Conservation (phyloP, 768 basidiomycete species). For the Mycena haematopus region DNA sequence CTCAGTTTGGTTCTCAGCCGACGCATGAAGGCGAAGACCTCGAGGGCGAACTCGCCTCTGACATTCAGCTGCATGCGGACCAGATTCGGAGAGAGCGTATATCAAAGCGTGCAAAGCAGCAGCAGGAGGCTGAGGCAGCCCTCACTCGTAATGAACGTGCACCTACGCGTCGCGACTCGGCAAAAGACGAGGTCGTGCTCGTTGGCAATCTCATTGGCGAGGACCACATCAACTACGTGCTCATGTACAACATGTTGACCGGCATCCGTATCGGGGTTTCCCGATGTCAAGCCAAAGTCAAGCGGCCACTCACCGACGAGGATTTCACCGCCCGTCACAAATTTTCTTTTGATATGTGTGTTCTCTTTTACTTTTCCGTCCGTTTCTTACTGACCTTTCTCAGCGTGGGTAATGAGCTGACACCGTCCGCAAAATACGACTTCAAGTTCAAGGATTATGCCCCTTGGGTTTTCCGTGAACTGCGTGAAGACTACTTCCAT, state of each 20-base stretch:
- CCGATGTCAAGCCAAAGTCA: slow-evolving; percentile 94
- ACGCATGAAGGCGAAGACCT: slow-evolving; percentile 47
- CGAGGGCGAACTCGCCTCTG: slow-evolving; percentile 68
- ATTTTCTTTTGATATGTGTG: slow-evolving; percentile 96
- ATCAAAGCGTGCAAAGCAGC: slow-evolving; percentile 73
- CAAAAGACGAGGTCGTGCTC: slow-evolving; percentile 27
- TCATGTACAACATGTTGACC: slow-evolving; percentile 99
- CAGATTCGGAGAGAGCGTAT: slow-evolving; percentile 81
- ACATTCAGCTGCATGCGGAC: slow-evolving; percentile 90
- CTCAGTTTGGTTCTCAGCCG: slow-evolving; percentile 41
- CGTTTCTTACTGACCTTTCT: slow-evolving; percentile 1
- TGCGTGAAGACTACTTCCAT: slow-evolving; percentile 93
- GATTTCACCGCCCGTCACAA: slow-evolving; percentile 93
- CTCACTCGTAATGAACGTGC: slow-evolving; percentile 45
- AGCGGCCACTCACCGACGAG: slow-evolving; percentile 80
- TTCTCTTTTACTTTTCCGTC: slow-evolving; percentile 22
- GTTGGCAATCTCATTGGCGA: slow-evolving; percentile 95
- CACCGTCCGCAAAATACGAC: slow-evolving; percentile 97
- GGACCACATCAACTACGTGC: slow-evolving; percentile 96
- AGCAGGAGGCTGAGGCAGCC: slow-evolving; percentile 66
- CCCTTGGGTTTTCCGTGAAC: slow-evolving; percentile 95
- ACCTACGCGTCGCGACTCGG: slow-evolving; percentile 22
- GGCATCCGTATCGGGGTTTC: slow-evolving; percentile 97
- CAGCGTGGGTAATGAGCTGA: slow-evolving; percentile 96
- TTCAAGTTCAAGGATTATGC: slow-evolving; percentile 99